phyloP scores from a whole-genome alignment of 2,329 filamentous ascomycete genomes.

The Phialocephala subalpina region DNA sequence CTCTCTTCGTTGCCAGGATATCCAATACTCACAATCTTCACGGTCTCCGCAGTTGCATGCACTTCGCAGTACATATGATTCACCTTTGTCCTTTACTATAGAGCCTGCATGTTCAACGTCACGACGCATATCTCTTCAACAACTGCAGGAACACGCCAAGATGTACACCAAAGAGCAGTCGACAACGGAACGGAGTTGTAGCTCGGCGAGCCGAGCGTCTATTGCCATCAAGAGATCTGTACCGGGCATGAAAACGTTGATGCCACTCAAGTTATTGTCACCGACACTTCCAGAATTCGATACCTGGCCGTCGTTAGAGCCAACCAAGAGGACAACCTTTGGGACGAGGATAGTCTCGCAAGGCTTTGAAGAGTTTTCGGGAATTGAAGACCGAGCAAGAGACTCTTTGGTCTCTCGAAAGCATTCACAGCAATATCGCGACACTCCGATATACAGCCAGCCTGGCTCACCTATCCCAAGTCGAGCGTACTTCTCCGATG shows the following conservation, averaged over 20 bases:
- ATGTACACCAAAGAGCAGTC: slow-evolving; percentile 21
- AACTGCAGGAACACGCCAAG: slow-evolving; percentile 9
- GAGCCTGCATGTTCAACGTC: slow-evolving; percentile 16
- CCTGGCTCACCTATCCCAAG: slow-evolving; percentile 32
- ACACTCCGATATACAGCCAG: slow-evolving; percentile 37
- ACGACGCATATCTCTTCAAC: slow-evolving; percentile 20
- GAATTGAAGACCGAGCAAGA: background rate
- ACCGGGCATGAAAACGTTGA: slow-evolving; percentile 38
- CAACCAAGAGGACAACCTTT: slow-evolving; percentile 25
- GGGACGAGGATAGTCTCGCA: slow-evolving; percentile 14
- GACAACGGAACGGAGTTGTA: slow-evolving; percentile 3
- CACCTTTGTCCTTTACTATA: slow-evolving; percentile 16
- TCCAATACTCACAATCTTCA: slow-evolving; percentile 10
- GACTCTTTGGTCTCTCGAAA: slow-evolving; percentile 2
- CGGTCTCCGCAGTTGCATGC: slow-evolving; percentile 22
- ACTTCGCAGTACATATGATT: slow-evolving; percentile 27
- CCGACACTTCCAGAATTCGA: slow-evolving; percentile 23
- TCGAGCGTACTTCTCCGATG: slow-evolving; percentile 29
- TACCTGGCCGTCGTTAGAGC: slow-evolving; percentile 20
- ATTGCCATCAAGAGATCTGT: slow-evolving; percentile 32
- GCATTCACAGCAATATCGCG: slow-evolving; percentile 29
- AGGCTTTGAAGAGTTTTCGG: slow-evolving; percentile 14
- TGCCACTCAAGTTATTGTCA: slow-evolving; percentile 36
- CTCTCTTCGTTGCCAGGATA: slow-evolving; percentile 14
- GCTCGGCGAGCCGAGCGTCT: slow-evolving; percentile 11